Evolutionary conservation across 2,329 filamentous ascomycete species (phyloP).

Genomic region (Ilyonectria robusta): DNA sequence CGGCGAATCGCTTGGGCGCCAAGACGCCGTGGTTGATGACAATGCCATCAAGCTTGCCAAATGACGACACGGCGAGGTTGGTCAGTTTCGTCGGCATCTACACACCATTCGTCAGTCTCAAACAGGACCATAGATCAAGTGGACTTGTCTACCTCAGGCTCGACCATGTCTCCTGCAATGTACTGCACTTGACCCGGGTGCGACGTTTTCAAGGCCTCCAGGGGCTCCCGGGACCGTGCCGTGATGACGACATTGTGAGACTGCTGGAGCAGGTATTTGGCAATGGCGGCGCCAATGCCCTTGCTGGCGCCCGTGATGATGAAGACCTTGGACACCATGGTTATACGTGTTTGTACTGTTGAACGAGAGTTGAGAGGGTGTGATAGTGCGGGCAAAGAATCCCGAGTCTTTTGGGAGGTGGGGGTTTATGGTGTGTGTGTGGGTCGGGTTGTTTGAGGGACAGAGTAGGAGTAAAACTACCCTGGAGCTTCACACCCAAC

Average conservation of each 20-base stretch:
- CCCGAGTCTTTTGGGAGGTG: not conserved
- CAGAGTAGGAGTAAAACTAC: constrained; percentile 31
- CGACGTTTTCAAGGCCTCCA: constrained; percentile 66
- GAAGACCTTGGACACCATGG: constrained; percentile 74
- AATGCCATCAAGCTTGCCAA: constrained; percentile 82
- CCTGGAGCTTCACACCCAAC: constrained; percentile 33
- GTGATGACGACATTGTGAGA: constrained; percentile 73
- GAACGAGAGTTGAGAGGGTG: constrained; percentile 12
- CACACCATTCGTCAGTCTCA: constrained; percentile 5
- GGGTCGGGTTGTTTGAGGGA: constrained; percentile 34
- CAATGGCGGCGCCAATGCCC: constrained; percentile 72
- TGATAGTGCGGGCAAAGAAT: constrained; percentile 15
- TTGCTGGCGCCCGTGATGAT: constrained; percentile 78
- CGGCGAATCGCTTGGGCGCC: constrained; percentile 79
- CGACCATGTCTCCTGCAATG: constrained; percentile 68
- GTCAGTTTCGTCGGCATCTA: constrained; percentile 74
- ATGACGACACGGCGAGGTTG: constrained; percentile 75
- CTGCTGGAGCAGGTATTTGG: constrained; percentile 64
- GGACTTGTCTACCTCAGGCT: constrained; percentile 60
- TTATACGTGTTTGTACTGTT: constrained; percentile 29
- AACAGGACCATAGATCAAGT: not conserved
- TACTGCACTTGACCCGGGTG: constrained; percentile 66
- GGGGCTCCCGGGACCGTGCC: constrained; percentile 65
- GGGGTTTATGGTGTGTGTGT: constrained; percentile 25
- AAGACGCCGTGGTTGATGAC: constrained; percentile 91